Base-by-base conservation (phyloP, 768 basidiomycete species). In the Leccinum incarnatum region DNA sequence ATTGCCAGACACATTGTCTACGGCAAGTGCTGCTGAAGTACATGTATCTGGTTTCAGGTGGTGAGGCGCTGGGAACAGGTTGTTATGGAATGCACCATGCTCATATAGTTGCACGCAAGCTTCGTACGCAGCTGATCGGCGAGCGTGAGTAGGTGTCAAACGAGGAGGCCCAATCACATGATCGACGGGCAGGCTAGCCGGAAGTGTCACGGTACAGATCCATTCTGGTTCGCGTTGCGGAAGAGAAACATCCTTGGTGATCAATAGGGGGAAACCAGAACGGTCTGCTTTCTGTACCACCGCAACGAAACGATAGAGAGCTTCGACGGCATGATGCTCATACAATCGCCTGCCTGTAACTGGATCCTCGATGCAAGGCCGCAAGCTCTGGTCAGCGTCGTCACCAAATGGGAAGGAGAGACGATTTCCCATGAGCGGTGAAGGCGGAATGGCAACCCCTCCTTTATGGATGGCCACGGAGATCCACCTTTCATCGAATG, bases 331-430 rank as follows among this genome's bases (percentile, higher is more conserved):
- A 67, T 90, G 81, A 51, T 78, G 74, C n/a, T 75, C 73, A 64
- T 81, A 81, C 53, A 93, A 78, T 50, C 79, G 79, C 21, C 82
- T 80, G 49, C 85, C 78, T 11, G 87, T 85, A 2, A 80, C 79
- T 2, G 91, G 82, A 65, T 92, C 88, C 60, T 78, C 71, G 48
- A 92, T 78, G 60, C 62, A 82, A 19, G 70, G 62, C 48, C 66
- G 70, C 8, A 57, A 55, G 19, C 57, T 59, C n/a, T 69, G 63
- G 2, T 74, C 72, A 21, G 14, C 50, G 15, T 77, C 78, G 40
- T 84, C 80, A 30, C 79, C 80, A 14, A 79, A 80, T 45, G 76
- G 73, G 60, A 79, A 81, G n/a, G 79, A 68, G 57, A 80, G 68
- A 29, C 66, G 67, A 47, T 71, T 72, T 53, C 80, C 77, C 21